Evolutionary conservation across 2,329 filamentous ascomycete genomes (phyloP), one percentile per base, ranked within the genome.

Genomic region (Atkinsonella hypoxylon): DNA sequence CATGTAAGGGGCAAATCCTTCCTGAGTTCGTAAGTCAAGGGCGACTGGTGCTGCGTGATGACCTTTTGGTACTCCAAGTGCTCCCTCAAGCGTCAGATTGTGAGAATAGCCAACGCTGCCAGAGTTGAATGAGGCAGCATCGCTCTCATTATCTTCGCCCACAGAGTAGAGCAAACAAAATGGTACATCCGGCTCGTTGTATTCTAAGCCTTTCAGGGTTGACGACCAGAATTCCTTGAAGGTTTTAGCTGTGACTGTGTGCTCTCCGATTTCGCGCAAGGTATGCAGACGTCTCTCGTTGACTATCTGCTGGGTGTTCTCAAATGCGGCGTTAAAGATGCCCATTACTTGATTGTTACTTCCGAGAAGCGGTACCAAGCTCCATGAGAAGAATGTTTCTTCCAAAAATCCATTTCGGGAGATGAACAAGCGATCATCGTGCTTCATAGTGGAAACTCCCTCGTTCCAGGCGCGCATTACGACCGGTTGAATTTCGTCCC

Each of bases 381-480:
- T 85, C 85, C 85, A 90, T 12, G 83, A 86, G 62, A 90, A 90
- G 61, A 86, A 90, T 0, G 84, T 81, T 62, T 91, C 87, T 64
- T 93, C 85, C 1, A 87, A 66, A 54, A 78, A 87, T 1, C 81
- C 78, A 54, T 79, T 78, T 12, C 86, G 78, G 45, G 75, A 71
- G 31, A 91, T 75, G 59, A 89, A 88, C 1, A 90, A 70, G 50
- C 80, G 81, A 55, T 90, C 85, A 57, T 90, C 86, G 56, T 89
- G 82, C 63, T 89, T 90, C 83, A 89, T 87, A 0, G 82, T 87
- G 0, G 86, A 83, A 66, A 88, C 81, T 0, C 86, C 87, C 3
- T 81, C 83, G 41, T 76, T 65, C 62, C 76, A 78, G 1, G 86
- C 87, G 53, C 72, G 79, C 18, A 75, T 70, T 55, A 91, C 85